A percentile compares a stretch with the other conserved stretches of the same genome.
Conservation (phyloP, 768 basidiomycete species). For the Porphyrellus cyaneotinctus region DNA sequence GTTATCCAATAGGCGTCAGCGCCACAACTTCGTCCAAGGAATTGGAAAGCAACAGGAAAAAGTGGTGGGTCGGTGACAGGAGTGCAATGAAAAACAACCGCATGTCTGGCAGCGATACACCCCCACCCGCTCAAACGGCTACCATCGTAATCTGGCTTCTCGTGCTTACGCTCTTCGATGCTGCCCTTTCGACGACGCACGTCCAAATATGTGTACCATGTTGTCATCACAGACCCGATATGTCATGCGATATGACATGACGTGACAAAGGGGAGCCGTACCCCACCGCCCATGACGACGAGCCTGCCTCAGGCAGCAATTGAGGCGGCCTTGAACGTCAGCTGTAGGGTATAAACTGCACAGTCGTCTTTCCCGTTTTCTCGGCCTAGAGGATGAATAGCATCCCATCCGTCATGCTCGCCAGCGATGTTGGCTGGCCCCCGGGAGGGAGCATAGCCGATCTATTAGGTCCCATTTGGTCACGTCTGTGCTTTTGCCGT, state of each 20-base stretch:
- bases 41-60: too few species aligned
- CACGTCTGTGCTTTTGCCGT: background rate
- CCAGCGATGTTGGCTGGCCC: conserved; percentile 67
- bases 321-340: conserved; percentile 51
- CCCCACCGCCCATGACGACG: conserved; percentile 76
- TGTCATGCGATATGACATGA: background rate
- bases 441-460: conserved; percentile 47
- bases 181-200: conserved; percentile 46
- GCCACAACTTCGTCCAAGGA: too few species aligned
- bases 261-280: conserved; percentile 30
- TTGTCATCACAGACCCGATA: conserved; percentile 47
- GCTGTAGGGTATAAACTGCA: conserved; percentile 55
- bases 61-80: too few species aligned
- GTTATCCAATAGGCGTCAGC: background rate
- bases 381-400: conserved; percentile 56
- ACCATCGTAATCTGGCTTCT: conserved; percentile 66
- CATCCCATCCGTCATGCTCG: conserved; percentile 53
- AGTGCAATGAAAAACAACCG: conserved; percentile 24
- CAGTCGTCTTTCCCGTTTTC: conserved; percentile 32
- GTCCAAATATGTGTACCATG: conserved; percentile 72
- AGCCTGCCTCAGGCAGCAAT: conserved; percentile 50
- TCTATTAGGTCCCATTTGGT: conserved; percentile 32
- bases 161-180: conserved; percentile 59
- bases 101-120: conserved; percentile 81
- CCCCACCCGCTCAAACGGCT: conserved; percentile 78